Evolutionary conservation across 2,329 filamentous ascomycete genomes (phyloP).

Genomic region (Sphaerulina musiva): DNA sequence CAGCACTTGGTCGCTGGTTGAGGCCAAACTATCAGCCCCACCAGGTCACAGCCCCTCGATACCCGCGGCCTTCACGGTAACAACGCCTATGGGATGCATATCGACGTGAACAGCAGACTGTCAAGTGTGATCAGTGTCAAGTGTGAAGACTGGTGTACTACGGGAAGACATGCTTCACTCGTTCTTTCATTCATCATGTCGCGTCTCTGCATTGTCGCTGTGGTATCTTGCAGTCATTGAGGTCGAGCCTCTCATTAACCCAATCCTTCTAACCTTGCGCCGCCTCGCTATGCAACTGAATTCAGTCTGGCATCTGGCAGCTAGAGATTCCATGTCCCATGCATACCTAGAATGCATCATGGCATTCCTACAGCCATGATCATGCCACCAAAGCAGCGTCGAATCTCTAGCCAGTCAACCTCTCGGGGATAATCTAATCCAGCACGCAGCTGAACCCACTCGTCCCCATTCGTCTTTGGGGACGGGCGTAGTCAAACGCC

Average conservation of each 20-base stretch:
- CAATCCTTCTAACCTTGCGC: conserved; percentile 1
- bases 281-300: conserved; percentile 13
- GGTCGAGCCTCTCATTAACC: neutral
- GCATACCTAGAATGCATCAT: conserved; percentile 3
- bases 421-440: conserved; percentile 29
- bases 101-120: neutral
- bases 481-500: conserved; percentile 56
- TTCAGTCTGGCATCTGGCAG: neutral
- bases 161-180: neutral
- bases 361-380: conserved; percentile 29
- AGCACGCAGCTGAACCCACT: conserved; percentile 25
- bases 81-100: neutral
- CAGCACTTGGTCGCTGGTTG: neutral
- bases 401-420: conserved; percentile 29
- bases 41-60: neutral
- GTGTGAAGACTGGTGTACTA: neutral
- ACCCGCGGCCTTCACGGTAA: neutral
- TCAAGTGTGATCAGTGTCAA: neutral
- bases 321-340: neutral
- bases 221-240: conserved; percentile 3
- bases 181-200: conserved; percentile 5
- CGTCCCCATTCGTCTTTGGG: conserved; percentile 8
- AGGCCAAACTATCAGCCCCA: neutral
- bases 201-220: conserved; percentile 8
- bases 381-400: conserved; percentile 26